Evolutionary conservation across 306 rosid species (phyloP).

Genomic region (Spatholobus suberectus): DNA sequence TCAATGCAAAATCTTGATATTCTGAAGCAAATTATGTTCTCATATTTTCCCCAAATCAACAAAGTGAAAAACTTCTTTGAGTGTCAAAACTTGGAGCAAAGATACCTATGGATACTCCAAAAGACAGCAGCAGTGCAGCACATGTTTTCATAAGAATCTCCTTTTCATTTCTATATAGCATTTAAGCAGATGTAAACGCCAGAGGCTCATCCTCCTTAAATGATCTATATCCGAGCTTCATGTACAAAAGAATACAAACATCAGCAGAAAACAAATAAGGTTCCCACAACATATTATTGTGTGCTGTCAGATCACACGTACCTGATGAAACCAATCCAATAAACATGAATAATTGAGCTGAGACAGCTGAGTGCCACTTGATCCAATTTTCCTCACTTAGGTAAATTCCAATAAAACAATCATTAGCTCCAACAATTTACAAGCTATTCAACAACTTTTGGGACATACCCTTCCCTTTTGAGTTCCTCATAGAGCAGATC

Average conservation of each 20-base stretch:
- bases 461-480: slow-evolving; percentile 80
- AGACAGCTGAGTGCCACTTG: background rate
- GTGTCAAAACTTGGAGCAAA: background rate
- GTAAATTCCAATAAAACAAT: slow-evolving; percentile 20
- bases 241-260: slow-evolving; percentile 16
- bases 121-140: background rate
- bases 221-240: slow-evolving; percentile 12
- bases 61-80: background rate
- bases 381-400: background rate
- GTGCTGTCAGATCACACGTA: slow-evolving; percentile 27
- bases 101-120: slow-evolving; percentile 2
- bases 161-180: slow-evolving; percentile 22
- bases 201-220: slow-evolving; percentile 10
- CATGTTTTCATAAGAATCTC: background rate
- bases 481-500: slow-evolving; percentile 67
- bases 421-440: slow-evolving; percentile 24
- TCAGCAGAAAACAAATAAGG: slow-evolving; percentile 12
- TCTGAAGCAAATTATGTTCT: slow-evolving; percentile 2
- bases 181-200: slow-evolving; percentile 2
- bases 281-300: background rate
- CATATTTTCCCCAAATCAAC: background rate
- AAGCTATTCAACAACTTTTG: slow-evolving; percentile 54
- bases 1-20: slow-evolving; percentile 23
- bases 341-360: slow-evolving; percentile 24
- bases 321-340: slow-evolving; percentile 32